Conservation (phyloP, 1,284 basidiomycete genomes). For the Cutaneotrichosporon dermatis region DNA sequence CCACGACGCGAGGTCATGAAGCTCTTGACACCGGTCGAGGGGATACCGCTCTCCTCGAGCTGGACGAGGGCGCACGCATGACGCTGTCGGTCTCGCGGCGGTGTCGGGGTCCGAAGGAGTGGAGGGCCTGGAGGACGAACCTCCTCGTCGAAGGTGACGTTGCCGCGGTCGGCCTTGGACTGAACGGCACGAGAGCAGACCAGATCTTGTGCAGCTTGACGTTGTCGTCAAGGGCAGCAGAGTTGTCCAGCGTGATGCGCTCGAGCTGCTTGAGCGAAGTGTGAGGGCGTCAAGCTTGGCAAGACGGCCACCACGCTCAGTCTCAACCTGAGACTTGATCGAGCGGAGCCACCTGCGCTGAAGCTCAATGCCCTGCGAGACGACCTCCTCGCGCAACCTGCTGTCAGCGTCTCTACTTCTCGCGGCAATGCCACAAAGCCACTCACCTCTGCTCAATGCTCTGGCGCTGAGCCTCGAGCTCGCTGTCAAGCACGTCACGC, state of each 20-base stretch:
- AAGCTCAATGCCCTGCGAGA: constrained; percentile 94
- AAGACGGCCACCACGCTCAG: constrained; percentile 91
- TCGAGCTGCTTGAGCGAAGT: constrained; percentile 86
- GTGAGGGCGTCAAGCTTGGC: constrained; percentile 89
- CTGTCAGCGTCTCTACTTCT: constrained; percentile 1
- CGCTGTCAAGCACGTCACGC: constrained; percentile 77
- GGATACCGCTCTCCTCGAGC: constrained; percentile 68
- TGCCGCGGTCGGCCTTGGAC: constrained; percentile 55
- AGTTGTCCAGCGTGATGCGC: constrained; percentile 85
- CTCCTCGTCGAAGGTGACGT: constrained; percentile 77
- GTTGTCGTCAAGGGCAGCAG: constrained; percentile 81
- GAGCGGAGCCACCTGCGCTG: constrained; percentile 95
- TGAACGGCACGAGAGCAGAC: constrained; percentile 51
- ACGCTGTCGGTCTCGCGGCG: constrained; percentile 46
- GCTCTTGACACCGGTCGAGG: constrained; percentile 83
- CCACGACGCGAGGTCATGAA: constrained; percentile 86
- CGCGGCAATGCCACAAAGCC: not conserved
- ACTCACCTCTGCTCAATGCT: constrained; percentile 86
- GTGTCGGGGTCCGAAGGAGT: constrained; percentile 58
- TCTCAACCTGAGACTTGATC: constrained; percentile 91
- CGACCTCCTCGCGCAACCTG: constrained; percentile 88
- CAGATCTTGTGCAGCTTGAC: constrained; percentile 66
- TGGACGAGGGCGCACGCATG: constrained; percentile 64
- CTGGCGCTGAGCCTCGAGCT: constrained; percentile 82
- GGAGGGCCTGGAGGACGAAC: constrained; percentile 67